These are phyloP conservation scores for Pharnaceum exiguum DNA, from an alignment of 148 eudicot species.

Conservation along the genomic window DNA sequence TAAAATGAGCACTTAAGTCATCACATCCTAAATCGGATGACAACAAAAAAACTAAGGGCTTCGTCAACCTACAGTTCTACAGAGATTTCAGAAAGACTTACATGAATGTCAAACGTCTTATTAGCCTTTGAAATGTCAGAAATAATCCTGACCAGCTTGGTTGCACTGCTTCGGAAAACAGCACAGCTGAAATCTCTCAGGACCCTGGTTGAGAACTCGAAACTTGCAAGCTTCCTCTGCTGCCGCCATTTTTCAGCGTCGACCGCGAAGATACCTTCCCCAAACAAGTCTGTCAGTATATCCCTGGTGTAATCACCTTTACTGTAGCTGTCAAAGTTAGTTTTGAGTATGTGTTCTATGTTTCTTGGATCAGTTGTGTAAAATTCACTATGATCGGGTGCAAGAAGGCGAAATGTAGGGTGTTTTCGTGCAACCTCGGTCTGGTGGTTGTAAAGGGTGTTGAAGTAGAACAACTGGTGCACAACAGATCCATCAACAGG, in stretches of 20 bases:
- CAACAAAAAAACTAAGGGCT: too few relatives aligned
- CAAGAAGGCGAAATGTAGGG: constrained; percentile 53
- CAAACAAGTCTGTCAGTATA: constrained; percentile 50
- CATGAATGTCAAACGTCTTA: constrained; percentile 58
- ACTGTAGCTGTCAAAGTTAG: constrained; percentile 49
- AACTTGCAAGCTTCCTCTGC: constrained; percentile 70
- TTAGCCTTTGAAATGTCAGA: constrained; percentile 16
- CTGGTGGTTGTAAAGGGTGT: constrained; percentile 44
- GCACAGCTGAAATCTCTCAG: constrained; percentile 67
- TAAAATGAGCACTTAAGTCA: too few relatives aligned
- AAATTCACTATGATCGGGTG: constrained; percentile 45
- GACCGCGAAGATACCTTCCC: constrained; percentile 66
- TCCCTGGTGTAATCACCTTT: constrained; percentile 43
- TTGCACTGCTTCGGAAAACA: constrained; percentile 54
- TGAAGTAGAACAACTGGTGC: constrained; percentile 44
- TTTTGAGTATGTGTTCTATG: constrained; percentile 64
- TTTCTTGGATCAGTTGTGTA: constrained; percentile 63
- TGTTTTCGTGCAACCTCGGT: constrained; percentile 40
- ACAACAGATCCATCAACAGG: constrained; percentile 68
- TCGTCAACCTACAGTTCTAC: too few relatives aligned
- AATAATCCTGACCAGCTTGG: constrained; percentile 35
- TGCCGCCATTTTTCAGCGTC: constrained; percentile 64
- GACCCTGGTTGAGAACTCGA: constrained; percentile 68
- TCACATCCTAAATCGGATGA: too few relatives aligned
- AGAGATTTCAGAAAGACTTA: constrained; percentile 21